Evolutionary conservation across 1,284 basidiomycete genomes (phyloP).

Genomic region (Boletus semigastroideus): DNA sequence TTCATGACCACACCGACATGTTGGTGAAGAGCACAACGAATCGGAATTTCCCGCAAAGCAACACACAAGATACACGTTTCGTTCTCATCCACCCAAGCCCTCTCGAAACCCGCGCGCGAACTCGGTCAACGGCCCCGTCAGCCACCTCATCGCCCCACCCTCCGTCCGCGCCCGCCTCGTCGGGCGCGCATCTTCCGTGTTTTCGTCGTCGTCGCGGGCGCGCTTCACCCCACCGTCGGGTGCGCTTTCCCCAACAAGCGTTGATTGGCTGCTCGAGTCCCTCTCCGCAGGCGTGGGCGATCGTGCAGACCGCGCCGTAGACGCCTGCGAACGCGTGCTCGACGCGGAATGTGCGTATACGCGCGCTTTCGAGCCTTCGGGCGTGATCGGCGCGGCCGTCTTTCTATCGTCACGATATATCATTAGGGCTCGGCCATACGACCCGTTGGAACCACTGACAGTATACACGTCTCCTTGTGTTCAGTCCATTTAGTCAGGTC

Average conservation of each 20-base stretch:
- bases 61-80: constrained; percentile 1
- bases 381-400: constrained; percentile 21
- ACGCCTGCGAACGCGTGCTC: constrained; percentile 12
- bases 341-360: constrained; percentile 21
- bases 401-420: constrained; percentile 8
- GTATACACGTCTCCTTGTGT: constrained; percentile 53
- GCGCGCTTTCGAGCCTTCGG: constrained; percentile 16
- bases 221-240: constrained; percentile 44
- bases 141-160: constrained; percentile 51
- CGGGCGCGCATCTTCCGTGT: constrained; percentile 37
- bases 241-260: constrained; percentile 38
- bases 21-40: too few species aligned
- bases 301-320: constrained; percentile 9
- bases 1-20: too few species aligned
- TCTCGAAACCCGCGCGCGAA: constrained; percentile 66
- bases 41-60: constrained; percentile 30
- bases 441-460: constrained; percentile 35
- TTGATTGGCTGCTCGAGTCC: constrained; percentile 32
- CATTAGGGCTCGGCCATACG: constrained; percentile 9
- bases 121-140: constrained; percentile 58
- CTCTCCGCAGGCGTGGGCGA: constrained; percentile 34
- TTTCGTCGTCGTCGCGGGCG: constrained; percentile 40
- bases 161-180: constrained; percentile 51
- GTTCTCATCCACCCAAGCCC: constrained; percentile 45
- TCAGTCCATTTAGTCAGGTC: constrained; percentile 57